Evolutionary conservation across 768 basidiomycete species (phyloP).

Genomic region (Pulveroboletus frians): DNA sequence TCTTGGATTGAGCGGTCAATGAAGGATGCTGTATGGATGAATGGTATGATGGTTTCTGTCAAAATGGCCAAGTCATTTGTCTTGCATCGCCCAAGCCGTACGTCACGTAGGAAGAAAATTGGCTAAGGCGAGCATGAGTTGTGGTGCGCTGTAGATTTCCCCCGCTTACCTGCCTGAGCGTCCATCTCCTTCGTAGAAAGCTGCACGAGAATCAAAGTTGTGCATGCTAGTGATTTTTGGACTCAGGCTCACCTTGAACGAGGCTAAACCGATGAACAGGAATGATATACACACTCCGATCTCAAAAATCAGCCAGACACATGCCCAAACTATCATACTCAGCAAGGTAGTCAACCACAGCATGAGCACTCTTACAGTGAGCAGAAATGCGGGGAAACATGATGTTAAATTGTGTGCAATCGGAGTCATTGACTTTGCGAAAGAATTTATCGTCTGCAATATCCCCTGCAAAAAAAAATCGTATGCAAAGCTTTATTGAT

Average conservation of each 20-base stretch:
- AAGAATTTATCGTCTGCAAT: constrained; percentile 93
- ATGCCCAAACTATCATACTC: constrained; percentile 65
- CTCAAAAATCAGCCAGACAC: constrained; percentile 81
- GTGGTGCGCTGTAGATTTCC: background rate
- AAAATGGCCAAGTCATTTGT: background rate
- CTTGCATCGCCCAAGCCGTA: background rate
- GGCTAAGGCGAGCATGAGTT: constrained; percentile 33
- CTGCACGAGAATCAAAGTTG: constrained; percentile 19
- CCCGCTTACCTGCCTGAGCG: constrained; percentile 60
- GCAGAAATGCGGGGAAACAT: constrained; percentile 66
- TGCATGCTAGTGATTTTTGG: background rate
- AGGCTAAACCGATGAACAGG: constrained; percentile 71
- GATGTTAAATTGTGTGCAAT: constrained; percentile 82
- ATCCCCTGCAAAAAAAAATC: constrained; percentile 57
- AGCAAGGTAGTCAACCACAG: background rate
- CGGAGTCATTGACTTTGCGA: constrained; percentile 90
- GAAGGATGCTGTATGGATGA: constrained; percentile 9
- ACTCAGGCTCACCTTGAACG: constrained; percentile 63
- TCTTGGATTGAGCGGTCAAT: constrained; percentile 14
- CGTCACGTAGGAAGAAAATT: constrained; percentile 57
- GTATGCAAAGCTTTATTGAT: background rate
- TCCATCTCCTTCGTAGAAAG: constrained; percentile 42
- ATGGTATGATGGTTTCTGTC: constrained; percentile 7
- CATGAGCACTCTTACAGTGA: constrained; percentile 48
- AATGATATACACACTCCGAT: constrained; percentile 70